Base-by-base conservation (phyloP, 768 basidiomycete species). In the Galerina marginata region DNA sequence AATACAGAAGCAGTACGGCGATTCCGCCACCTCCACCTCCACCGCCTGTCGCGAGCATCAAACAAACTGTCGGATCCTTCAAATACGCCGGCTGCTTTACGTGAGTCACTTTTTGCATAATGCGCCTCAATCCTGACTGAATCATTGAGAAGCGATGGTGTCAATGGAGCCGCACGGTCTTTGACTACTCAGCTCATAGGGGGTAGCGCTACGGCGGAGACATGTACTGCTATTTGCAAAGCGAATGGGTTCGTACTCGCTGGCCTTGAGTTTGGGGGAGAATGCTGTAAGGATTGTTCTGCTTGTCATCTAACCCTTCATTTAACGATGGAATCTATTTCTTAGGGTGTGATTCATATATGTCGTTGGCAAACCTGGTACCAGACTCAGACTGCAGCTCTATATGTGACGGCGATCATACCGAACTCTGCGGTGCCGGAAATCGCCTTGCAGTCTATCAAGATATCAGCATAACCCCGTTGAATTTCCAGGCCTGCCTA, bases 401-500 rank as follows among this genome's bases (percentile, higher is more conserved):
- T 25, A 29, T 56, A 2, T 67, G 65, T 16, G 26, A 56, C 11
- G 58, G 50, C 7, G 60, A 67, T 37, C 6, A 52, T 9, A 62
- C 60, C 2, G 65, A 67, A 38, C 44, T 67, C 5, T 67, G 65
- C 29, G 65, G 65, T 2, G 62, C 62, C 0, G 65, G 60, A 25
- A 64, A 67, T 42, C 63, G 65, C 33, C 61, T 67, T 10, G 58
- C 63, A 5, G 60, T 67, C 9, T 67, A 67, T 43, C 47, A 59
- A 25, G 65, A 67, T 29, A 59, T 58, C 0, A 53, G 36, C 10
- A 62, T 63, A 1, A 43, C 63, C 1, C 54, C 54, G 12, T 57
- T 61, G 4, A 45, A 49, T 45, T 20, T 58, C 10, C 42, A 56
- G n/a, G 45, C 36, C 6, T 67, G 65, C 37, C 39, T 67, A 16